phyloP scores from a whole-genome alignment of 2,329 filamentous ascomycete species.

The Didymella sp. region DNA sequence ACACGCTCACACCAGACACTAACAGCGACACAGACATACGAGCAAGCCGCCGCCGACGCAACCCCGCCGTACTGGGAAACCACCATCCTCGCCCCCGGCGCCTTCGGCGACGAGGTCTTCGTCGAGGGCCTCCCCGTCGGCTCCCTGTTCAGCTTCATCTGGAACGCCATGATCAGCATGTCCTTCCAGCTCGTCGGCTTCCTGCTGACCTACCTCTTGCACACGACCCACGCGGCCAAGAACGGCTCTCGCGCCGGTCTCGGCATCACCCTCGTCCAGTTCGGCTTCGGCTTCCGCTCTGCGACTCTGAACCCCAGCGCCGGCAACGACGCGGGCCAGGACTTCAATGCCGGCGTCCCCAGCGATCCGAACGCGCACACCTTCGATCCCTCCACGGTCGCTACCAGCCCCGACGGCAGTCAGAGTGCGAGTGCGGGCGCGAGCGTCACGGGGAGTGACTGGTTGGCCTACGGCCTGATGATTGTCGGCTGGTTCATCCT shows the following conservation, averaged over 20 bases:
- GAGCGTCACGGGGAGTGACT: conserved; percentile 75
- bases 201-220: conserved; percentile 94
- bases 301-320: conserved; percentile 45
- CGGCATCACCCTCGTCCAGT: conserved; percentile 93
- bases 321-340: conserved; percentile 56
- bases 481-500: conserved; percentile 98
- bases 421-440: conserved; percentile 54
- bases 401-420: conserved; percentile 41
- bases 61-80: conserved; percentile 99
- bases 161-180: conserved; percentile 94
- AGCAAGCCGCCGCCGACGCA: conserved; percentile 95
- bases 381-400: conserved; percentile 77
- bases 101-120: conserved; percentile 93
- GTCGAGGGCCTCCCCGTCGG: conserved; percentile 95
- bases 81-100: conserved; percentile 90
- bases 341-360: conserved; percentile 66
- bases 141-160: conserved; percentile 84
- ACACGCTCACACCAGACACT: not conserved
- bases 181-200: conserved; percentile 98
- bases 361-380: conserved; percentile 88
- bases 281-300: conserved; percentile 93
- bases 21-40: conserved; percentile 74
- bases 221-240: conserved; percentile 97
- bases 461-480: conserved; percentile 93
- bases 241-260: conserved; percentile 94